Base-by-base conservation (phyloP, 2,329 filamentous ascomycete genomes). In the Colletotrichum costaricense region DNA sequence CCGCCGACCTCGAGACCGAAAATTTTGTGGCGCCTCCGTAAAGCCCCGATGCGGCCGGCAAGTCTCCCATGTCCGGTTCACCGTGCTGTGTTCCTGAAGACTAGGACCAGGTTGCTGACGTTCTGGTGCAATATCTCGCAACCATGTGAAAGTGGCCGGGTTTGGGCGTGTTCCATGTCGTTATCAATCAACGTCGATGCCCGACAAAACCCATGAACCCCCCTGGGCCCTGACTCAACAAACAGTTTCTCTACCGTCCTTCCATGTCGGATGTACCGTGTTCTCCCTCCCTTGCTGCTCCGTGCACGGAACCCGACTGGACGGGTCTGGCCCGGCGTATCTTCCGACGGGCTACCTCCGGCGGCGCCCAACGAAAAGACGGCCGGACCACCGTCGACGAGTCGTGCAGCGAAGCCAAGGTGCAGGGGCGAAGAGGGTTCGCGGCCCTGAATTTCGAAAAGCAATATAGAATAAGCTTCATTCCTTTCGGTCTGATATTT, bases 1-100 rank as follows among this genome's bases (percentile, higher is more conserved):
- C n/a, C 56, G 24, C 55, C 63, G 46, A 71, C 38, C 14, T 54
- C 59, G 52, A 28, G 28, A 42, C 65, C 58, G 57, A 72, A 30
- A 68, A 19, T 33, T 9, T 4, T n/a, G 19, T 46, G 7, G 42
- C 42, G 9, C 54, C 38, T 42, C 65, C 69, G 58, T 55, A 46
- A 69, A 58, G 16, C 42, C 42, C 65, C 65, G 69, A 58, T 35
- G 35, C 65, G 38, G 35, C 2, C 19, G 42, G 30, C 42, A 22
- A 62, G 8, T 52, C 7, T 9, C 19, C 22, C 42, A 30, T n/a
- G 59, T 6, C 28, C 28, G 60, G 42, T 6, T 33, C 12, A 7
- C 8, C 30, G 5, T 35, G 28, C 19, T 54, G 11, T 26, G 28
- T 26, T 24, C 16, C 42, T 46, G 7, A 19, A 16, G 7, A 7